These are phyloP conservation scores for Plasmodium yoelii DNA, from an alignment of 169 alveolate species.

Conservation along the genomic window DNA sequence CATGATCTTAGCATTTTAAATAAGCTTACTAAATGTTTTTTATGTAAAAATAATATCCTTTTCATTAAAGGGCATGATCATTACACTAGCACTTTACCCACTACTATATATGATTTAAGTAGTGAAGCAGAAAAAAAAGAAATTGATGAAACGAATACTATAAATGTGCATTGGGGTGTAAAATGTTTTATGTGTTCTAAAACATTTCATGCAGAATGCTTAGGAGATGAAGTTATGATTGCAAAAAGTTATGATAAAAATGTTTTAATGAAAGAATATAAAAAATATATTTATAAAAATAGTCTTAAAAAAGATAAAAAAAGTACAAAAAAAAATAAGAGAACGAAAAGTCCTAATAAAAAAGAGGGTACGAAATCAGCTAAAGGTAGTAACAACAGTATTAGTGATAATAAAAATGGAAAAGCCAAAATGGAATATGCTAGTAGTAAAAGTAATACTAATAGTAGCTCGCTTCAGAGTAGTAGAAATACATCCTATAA, in stretches of 20 bases:
- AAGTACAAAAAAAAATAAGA: conserved; percentile 20
- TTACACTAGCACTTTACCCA: conserved; percentile 43
- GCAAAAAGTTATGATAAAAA: conserved; percentile 58
- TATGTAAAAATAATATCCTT: conserved; percentile 34
- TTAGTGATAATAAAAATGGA: conserved; percentile 1
- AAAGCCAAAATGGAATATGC: neutral
- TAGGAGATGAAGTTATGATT: conserved; percentile 51
- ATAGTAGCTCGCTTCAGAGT: neutral
- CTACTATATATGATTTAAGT: conserved; percentile 41
- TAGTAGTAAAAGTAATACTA: neutral
- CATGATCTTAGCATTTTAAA: conserved; percentile 16
- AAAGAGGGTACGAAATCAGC: neutral
- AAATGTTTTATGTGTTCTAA: conserved; percentile 64
- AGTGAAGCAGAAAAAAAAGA: conserved; percentile 44
- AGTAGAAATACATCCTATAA: neutral
- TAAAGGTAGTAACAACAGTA: neutral
- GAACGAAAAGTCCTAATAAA: neutral
- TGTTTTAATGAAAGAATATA: conserved; percentile 65
- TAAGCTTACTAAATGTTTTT: conserved; percentile 19
- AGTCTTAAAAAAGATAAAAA: conserved; percentile 50
- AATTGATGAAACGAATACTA: conserved; percentile 43
- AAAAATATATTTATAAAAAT: conserved; percentile 61
- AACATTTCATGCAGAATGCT: conserved; percentile 60
- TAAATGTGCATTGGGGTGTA: conserved; percentile 59
- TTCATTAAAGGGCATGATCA: conserved; percentile 71